Evolutionary conservation across 371 early-diverging fungal genomes (phyloP), one percentile per base, ranked within the genome.

Genomic region (Synchytrium microbalum): DNA sequence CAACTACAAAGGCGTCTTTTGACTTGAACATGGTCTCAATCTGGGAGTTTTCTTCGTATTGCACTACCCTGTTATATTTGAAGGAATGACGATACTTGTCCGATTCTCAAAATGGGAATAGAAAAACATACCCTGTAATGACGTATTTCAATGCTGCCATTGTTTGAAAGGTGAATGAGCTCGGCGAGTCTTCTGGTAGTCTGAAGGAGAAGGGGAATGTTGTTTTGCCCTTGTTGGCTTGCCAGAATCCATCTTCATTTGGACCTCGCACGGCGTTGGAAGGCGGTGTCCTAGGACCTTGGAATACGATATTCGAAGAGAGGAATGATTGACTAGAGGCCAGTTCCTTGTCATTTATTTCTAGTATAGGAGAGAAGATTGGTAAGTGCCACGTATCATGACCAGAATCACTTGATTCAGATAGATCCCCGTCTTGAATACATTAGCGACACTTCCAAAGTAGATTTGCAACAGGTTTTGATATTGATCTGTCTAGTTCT

Each of bases 181-280:
- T 77, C 30, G 85, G 83, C 2, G 75, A 71, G 56, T 81, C 80
- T 28, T 67, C 66, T 10, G 83, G 83, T 23, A 84, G 70, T 31
- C 75, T 72, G 62, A 84, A 84, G 14, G 81, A 72, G 62, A 84
- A 84, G 2, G 82, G 80, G 64, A 84, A 84, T 1, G 79, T 78
- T 5, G 85, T 83, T 67, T 82, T 84, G 59, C 79, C 81, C 66
- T 84, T 83, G 60, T 72, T 75, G 8, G 83, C 85, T 51, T 67
- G 63, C 77, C 81, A 81, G 64, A 72, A 80, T 10, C 82, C 81
- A 56, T 69, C 67, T 29, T 81, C 73, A 28, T 60, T 61, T 0
- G 78, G 77, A 1, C 83, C 85, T 55, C 75, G 64, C 23, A 83
- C 83, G 14, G 83, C 83, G 62, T 73, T 76, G 0, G 81, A 75